A percentile compares a stretch with the other conserved stretches of the same genome.
Conservation (phyloP, 352 stramenopile species). For the Blastocystis sp. region DNA sequence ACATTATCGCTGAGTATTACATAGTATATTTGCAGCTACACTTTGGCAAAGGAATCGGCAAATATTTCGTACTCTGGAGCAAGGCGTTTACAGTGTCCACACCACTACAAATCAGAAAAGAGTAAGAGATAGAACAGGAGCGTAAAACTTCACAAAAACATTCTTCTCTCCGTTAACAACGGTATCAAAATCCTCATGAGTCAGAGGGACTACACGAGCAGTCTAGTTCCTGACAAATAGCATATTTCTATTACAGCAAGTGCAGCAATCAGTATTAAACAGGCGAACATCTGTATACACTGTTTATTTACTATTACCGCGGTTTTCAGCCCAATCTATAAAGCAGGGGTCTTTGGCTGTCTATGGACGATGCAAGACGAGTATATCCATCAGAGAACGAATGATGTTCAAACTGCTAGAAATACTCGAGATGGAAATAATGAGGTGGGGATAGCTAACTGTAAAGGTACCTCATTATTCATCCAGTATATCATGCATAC, state of each 20-base stretch:
- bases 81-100: conserved; percentile 14
- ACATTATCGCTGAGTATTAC: neutral
- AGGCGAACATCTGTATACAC: too few species aligned
- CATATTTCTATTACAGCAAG: too few species aligned
- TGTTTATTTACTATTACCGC: too few species aligned
- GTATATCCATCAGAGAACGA: too few species aligned
- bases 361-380: too few species aligned
- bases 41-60: neutral
- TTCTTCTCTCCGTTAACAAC: conserved; percentile 53
- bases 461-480: too few species aligned
- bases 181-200: neutral
- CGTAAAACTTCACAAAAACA: conserved; percentile 54
- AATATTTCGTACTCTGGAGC: conserved; percentile 9
- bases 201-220: neutral
- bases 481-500: neutral
- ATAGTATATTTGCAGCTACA: neutral
- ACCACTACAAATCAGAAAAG: neutral
- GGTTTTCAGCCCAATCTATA: too few species aligned
- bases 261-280: too few species aligned
- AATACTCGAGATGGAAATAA: too few species aligned
- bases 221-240: neutral
- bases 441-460: too few species aligned
- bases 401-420: too few species aligned
- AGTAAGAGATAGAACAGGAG: neutral
- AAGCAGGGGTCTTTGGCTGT: too few species aligned